Evolutionary conservation across 2,329 filamentous ascomycete species (phyloP).

Genomic region (Botrytis aclada): DNA sequence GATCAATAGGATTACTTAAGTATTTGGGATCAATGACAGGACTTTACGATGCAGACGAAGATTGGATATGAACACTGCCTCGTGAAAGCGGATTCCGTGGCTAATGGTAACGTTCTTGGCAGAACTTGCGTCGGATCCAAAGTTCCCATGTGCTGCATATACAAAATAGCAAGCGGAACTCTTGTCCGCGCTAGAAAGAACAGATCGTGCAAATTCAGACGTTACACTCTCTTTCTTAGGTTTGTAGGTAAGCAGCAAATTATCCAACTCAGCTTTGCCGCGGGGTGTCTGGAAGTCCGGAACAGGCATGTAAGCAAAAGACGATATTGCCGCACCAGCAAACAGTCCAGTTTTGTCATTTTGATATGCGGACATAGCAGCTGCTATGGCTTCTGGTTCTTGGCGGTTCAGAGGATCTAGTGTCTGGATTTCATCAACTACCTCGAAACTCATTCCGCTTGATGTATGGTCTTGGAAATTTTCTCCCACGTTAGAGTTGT

Average conservation of each 20-base stretch:
- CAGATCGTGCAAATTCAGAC: not conserved
- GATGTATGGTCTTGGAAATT: conserved; percentile 22
- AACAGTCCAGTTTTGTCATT: not conserved
- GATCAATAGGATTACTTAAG: conserved; percentile 43
- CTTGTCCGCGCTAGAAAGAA: not conserved
- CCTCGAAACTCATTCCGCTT: not conserved
- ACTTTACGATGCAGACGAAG: conserved; percentile 33
- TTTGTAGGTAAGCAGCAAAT: not conserved
- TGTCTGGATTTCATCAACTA: not conserved
- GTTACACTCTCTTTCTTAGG: not conserved
- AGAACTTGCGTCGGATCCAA: not conserved
- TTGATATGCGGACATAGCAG: not conserved
- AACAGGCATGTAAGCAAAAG: conserved; percentile 1
- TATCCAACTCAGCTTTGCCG: not conserved
- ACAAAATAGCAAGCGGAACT: not conserved
- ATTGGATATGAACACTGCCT: conserved; percentile 43
- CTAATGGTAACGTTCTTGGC: not conserved
- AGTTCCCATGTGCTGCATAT: not conserved
- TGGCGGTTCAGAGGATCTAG: not conserved
- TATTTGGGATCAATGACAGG: conserved; percentile 44
- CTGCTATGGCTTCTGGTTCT: not conserved
- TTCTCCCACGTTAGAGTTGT: conserved; percentile 28
- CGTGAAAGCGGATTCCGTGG: conserved; percentile 40
- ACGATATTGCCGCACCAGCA: not conserved
- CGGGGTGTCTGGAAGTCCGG: not conserved